These are phyloP conservation scores for Emydomyces testavorans DNA, from an alignment of 2,329 filamentous ascomycete species.

Conservation along the genomic window DNA sequence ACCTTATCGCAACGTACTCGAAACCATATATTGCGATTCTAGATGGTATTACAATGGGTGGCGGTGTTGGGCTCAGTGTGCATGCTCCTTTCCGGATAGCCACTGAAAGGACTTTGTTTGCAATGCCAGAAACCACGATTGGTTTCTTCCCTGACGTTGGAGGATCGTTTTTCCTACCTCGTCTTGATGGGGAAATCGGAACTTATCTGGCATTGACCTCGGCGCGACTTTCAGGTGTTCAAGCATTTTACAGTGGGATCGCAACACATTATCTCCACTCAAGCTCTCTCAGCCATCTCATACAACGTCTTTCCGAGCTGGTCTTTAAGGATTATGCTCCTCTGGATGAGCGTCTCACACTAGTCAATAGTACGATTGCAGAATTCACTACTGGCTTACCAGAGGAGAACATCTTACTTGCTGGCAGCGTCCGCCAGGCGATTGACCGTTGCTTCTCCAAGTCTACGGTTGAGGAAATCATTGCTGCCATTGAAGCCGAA, in stretches of 20 bases:
- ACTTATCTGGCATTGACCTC: constrained; percentile 92
- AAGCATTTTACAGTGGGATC: constrained; percentile 81
- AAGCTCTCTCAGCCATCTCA: constrained; percentile 66
- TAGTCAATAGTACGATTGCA: constrained; percentile 79
- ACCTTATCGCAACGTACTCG: constrained; percentile 81
- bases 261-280: constrained; percentile 96
- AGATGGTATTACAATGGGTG: constrained; percentile 98
- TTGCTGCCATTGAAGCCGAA: constrained; percentile 51
- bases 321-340: constrained; percentile 68
- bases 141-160: constrained; percentile 98
- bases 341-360: constrained; percentile 50
- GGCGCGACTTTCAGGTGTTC: constrained; percentile 65
- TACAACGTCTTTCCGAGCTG: constrained; percentile 77
- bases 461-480: constrained; percentile 56
- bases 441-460: constrained; percentile 76
- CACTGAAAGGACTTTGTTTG: constrained; percentile 88
- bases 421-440: constrained; percentile 59
- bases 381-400: constrained; percentile 84
- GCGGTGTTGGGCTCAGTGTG: constrained; percentile 83
- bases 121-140: constrained; percentile 97
- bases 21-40: constrained; percentile 94
- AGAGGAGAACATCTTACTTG: constrained; percentile 54
- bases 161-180: constrained; percentile 86
- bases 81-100: constrained; percentile 95
- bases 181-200: constrained; percentile 74